phyloP scores from a whole-genome alignment of 129 eudicot species.

The Mikania micrantha region DNA sequence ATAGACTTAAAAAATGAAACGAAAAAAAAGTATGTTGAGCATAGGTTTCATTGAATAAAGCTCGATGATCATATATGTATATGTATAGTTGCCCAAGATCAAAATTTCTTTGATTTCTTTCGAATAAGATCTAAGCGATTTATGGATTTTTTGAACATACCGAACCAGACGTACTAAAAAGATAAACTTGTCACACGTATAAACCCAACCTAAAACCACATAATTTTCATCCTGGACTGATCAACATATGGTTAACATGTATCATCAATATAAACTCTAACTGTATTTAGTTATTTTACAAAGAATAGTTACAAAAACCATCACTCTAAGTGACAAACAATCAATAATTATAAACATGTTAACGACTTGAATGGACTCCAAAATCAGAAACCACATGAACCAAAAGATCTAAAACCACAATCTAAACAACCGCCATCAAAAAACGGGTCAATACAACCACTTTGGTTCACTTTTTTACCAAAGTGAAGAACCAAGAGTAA shows the following conservation, averaged over 20 bases:
- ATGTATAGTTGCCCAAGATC: too few species aligned
- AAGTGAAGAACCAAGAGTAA: constrained; percentile 16
- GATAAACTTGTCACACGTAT: too few species aligned
- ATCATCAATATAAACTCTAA: background rate
- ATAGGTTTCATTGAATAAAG: too few species aligned
- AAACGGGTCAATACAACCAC: background rate
- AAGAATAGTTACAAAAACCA: background rate
- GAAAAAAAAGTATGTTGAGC: too few species aligned
- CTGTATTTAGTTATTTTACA: background rate
- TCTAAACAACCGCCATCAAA: background rate
- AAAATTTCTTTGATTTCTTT: too few species aligned
- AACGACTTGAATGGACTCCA: background rate
- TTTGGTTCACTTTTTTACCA: constrained; percentile 10
- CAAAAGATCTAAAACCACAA: constrained; percentile 2
- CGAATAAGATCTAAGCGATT: too few species aligned
- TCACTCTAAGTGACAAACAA: background rate
- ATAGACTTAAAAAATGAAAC: too few species aligned
- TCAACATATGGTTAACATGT: background rate
- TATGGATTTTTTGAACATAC: too few species aligned
- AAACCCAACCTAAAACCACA: too few species aligned
- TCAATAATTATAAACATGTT: background rate
- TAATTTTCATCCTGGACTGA: background rate
- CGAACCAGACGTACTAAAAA: too few species aligned
- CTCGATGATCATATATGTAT: too few species aligned
- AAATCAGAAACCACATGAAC: background rate